Evolutionary conservation across 495 filamentous ascomycete species (phyloP), one percentile per base, ranked within the genome.

Genomic region (Hypoxylon trugodes): DNA sequence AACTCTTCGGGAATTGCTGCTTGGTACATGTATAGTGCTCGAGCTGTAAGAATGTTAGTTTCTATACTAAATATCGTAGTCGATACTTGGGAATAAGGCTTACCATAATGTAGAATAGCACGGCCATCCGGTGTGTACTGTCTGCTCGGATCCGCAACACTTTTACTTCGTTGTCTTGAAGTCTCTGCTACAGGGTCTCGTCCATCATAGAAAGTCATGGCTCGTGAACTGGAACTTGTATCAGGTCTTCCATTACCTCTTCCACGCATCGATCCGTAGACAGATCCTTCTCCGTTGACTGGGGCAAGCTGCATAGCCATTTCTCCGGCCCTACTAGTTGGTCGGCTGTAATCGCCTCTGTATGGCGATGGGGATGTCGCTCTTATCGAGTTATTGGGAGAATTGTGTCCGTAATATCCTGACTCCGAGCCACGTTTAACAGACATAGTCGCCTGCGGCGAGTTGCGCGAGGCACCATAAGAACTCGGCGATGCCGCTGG

Each of bases 1-100:
- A 99, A 81, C 74, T 99, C 96, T 68, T 97, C 95, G 0, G 94
- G 90, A 54, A 99, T 99, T 12, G 91, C 93, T 0, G 95, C 90
- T 66, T 88, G 86, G 76, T 99, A 99, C 79, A 90, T 86, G 76
- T 98, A 99, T 79, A 97, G 80, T 41, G 96, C 92, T 50, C 92
- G 89, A 40, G 96, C 95, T 98, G 63, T 33, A 26, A 40, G 45
- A 49, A 8, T 21, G 46, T 79, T 50, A 75, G 64, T 45, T 43
- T 2, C 9, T 36, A 9, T 26, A 28, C n/a, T 12, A 59, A 36
- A 21, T 7, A n/a, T 36, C 1, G 12, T 5, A 1, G 3, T 9
- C n/a, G 12, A 21, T 16, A 13, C 9, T 37, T 32, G 9, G 25
- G 10, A 45, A 25, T 15, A 26, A 15, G 35, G 81, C 92, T 87